Conservation (phyloP, 179 eudicot genomes). For the Actinidia polygama region DNA sequence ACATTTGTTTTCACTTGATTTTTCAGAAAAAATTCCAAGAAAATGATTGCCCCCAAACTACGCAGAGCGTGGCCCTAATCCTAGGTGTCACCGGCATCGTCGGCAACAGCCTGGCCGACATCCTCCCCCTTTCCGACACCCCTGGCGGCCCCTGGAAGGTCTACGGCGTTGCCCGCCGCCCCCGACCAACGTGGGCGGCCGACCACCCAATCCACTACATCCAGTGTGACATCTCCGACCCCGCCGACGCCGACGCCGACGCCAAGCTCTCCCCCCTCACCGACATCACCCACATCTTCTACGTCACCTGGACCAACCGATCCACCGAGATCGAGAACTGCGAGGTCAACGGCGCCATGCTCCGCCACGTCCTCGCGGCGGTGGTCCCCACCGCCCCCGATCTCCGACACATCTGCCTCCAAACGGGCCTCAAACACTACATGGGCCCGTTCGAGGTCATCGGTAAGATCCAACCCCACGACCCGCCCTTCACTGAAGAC, state of each 20-base stretch:
- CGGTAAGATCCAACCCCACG: conserved; percentile 25
- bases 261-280: conserved; percentile 18
- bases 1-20: not conserved
- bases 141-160: conserved; percentile 32
- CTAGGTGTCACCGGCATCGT: conserved; percentile 27
- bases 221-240: conserved; percentile 24
- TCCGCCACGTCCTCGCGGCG: conserved; percentile 24
- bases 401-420: conserved; percentile 26
- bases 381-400: conserved; percentile 29
- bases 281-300: conserved; percentile 34
- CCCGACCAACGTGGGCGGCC: conserved; percentile 17
- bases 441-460: conserved; percentile 9
- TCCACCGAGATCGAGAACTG: conserved; percentile 17
- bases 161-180: conserved; percentile 31
- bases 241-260: not conserved
- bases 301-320: conserved; percentile 23
- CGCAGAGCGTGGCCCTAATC: conserved; percentile 21
- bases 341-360: conserved; percentile 26
- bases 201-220: conserved; percentile 23
- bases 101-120: conserved; percentile 20
- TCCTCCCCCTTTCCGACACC: conserved; percentile 30
- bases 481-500: conserved; percentile 24
- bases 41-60: not conserved
- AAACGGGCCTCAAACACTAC: conserved; percentile 30
- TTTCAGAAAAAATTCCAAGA: conserved; percentile 20